Base-by-base conservation (phyloP, 306 rosid species). In the Dalbergia cochinchinensis region DNA sequence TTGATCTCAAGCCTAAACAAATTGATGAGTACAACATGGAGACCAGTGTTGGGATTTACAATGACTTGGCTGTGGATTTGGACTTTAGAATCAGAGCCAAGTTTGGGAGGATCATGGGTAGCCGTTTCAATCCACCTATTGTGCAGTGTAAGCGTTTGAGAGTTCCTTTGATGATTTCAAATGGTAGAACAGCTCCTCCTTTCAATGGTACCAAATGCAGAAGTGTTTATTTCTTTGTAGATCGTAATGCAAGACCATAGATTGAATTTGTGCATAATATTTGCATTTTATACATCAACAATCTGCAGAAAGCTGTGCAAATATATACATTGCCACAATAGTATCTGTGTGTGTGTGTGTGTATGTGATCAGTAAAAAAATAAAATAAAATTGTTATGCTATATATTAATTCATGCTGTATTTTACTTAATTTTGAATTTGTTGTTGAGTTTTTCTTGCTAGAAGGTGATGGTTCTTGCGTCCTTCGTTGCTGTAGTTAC, bases 11-110 rank as follows among this genome's bases (percentile, higher is more conserved):
- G 16, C 11, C 34, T 37, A 5, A 57, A 14, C 83, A 82, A 62
- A 22, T 82, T 15, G 71, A 19, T 4, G 86, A 85, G 84, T 85
- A 85, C 14, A 19, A 58, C 16, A 35, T 47, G 1, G 86, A 85
- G 68, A 82, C 76, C 3, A 26, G 51, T 45, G n/a, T 67, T 0
- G 83, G 89, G 11, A 14, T 79, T 71, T 61, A 78, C 14, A 42
- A 50, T 8, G 80, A 82, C 48, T 57, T 86, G 41, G 80, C 71
- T 58, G 80, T 79, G 68, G 86, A 79, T 79, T 79, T 86, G 33
- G 83, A 79, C 65, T 0, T 79, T 9, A n/a, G 3, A 58, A 37
- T 82, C 2, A 83, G 53, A 72, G 47, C 73, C 7, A 86, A 80
- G 19, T 76, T 14, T 66, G 73, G 79, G 10, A 47, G 57, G 1